Conservation (phyloP, 768 basidiomycete species). For the Lentinula sp. region DNA sequence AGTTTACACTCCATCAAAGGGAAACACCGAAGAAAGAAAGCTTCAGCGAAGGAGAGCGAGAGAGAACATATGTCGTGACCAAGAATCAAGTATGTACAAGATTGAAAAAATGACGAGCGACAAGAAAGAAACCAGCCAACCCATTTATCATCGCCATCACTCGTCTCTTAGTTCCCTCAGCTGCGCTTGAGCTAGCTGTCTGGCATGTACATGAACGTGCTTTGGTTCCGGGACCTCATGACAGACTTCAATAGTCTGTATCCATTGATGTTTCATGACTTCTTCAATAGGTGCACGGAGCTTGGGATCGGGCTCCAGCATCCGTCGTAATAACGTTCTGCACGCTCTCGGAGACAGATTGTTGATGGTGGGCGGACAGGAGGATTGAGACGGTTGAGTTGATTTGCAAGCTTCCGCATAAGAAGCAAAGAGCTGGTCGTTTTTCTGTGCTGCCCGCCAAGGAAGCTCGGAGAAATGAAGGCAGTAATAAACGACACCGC, state of each 20-base stretch:
- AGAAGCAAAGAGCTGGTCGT: slow-evolving; percentile 74
- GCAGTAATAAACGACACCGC: slow-evolving; percentile 97
- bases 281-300: slow-evolving; percentile 73
- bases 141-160: background rate
- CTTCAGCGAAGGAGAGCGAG: background rate
- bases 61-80: background rate
- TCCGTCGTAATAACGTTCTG: slow-evolving; percentile 76
- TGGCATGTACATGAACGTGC: slow-evolving; percentile 68
- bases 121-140: background rate
- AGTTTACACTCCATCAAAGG: background rate
- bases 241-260: slow-evolving; percentile 79
- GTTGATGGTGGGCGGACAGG: slow-evolving; percentile 68
- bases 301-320: slow-evolving; percentile 94
- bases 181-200: slow-evolving; percentile 51
- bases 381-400: slow-evolving; percentile 35
- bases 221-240: slow-evolving; percentile 54
- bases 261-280: slow-evolving; percentile 72
- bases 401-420: slow-evolving; percentile 60
- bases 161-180: slow-evolving; percentile 15
- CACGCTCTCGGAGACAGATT: slow-evolving; percentile 86
- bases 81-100: background rate
- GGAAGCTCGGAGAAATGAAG: slow-evolving; percentile 97
- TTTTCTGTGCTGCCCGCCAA: slow-evolving; percentile 88
- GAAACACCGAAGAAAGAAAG: background rate
- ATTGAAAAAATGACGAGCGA: background rate